These are phyloP conservation scores for Ramularia collo-cygni DNA, from an alignment of 2,329 filamentous ascomycete genomes.

Conservation along the genomic window DNA sequence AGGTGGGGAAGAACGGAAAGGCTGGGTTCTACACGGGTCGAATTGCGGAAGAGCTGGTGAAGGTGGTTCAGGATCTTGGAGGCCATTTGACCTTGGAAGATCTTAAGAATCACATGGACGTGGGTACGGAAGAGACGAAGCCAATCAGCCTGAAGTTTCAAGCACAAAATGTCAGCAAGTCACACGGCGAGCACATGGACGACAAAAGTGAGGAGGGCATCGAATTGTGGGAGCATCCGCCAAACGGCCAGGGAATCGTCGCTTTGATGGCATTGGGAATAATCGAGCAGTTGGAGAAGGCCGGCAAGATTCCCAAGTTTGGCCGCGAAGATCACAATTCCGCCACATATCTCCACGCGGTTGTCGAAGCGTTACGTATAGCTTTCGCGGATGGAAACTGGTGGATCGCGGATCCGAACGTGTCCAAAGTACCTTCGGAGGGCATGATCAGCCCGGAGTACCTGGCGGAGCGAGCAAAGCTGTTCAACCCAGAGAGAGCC, in stretches of 20 bases:
- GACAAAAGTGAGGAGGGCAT: slow-evolving; percentile 50
- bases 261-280: slow-evolving; percentile 92
- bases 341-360: slow-evolving; percentile 64
- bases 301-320: slow-evolving; percentile 68
- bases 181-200: slow-evolving; percentile 39
- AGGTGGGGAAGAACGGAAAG: slow-evolving; percentile 73
- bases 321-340: slow-evolving; percentile 69
- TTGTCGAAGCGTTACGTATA: slow-evolving; percentile 82
- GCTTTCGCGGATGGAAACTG: slow-evolving; percentile 84
- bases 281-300: slow-evolving; percentile 73
- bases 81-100: slow-evolving; percentile 75
- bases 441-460: slow-evolving; percentile 67
- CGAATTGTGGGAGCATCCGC: slow-evolving; percentile 92
- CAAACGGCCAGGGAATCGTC: slow-evolving; percentile 92
- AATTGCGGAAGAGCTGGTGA: slow-evolving; percentile 73
- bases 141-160: slow-evolving; percentile 64
- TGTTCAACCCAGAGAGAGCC: slow-evolving; percentile 52
- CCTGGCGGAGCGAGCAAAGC: slow-evolving; percentile 60
- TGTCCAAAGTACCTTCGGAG: slow-evolving; percentile 60
- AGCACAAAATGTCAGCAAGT: slow-evolving; percentile 51
- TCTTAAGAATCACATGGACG: slow-evolving; percentile 65
- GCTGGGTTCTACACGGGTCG: slow-evolving; percentile 84
- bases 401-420: slow-evolving; percentile 81
- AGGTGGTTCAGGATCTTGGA: slow-evolving; percentile 67
- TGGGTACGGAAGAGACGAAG: slow-evolving; percentile 71